These are phyloP conservation scores for Penicillium riverlandense DNA, from an alignment of 495 filamentous ascomycete genomes.

Conservation along the genomic window DNA sequence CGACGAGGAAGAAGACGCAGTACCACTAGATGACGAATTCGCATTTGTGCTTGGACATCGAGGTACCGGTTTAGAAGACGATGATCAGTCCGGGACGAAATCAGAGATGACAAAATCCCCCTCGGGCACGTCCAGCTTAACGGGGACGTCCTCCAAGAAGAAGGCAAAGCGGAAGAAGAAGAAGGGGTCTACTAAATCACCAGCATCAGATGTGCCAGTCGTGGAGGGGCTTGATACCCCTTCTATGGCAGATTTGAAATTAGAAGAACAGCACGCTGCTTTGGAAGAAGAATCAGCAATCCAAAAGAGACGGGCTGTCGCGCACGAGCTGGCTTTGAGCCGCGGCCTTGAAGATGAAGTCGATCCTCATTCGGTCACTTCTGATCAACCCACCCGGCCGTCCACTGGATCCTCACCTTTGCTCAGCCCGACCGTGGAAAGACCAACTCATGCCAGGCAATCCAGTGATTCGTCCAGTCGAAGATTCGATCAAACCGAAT, in stretches of 20 bases:
- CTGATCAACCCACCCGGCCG: constrained; percentile 4
- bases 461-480: constrained; percentile 12
- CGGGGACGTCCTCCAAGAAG: constrained; percentile 42
- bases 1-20: constrained; percentile 87
- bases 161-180: constrained; percentile 30
- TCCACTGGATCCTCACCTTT: neutral
- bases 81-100: constrained; percentile 67
- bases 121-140: constrained; percentile 47
- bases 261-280: constrained; percentile 65
- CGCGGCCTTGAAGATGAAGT: constrained; percentile 48
- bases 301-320: constrained; percentile 62
- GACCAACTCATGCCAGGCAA: neutral
- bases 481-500: constrained; percentile 18
- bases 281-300: constrained; percentile 65
- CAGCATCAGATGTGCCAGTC: constrained; percentile 15
- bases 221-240: constrained; percentile 26
- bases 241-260: constrained; percentile 65
- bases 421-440: neutral
- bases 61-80: constrained; percentile 49
- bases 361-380: neutral
- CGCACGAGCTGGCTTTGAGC: constrained; percentile 61
- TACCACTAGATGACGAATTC: constrained; percentile 91
- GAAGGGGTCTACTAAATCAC: constrained; percentile 20
- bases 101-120: constrained; percentile 56
- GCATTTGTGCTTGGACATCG: constrained; percentile 66